Percentiles rank a stretch among this genome's conserved stretches.
Evolutionary conservation across 495 filamentous ascomycete genomes (phyloP).

Genomic region (Tuber calosporum): DNA sequence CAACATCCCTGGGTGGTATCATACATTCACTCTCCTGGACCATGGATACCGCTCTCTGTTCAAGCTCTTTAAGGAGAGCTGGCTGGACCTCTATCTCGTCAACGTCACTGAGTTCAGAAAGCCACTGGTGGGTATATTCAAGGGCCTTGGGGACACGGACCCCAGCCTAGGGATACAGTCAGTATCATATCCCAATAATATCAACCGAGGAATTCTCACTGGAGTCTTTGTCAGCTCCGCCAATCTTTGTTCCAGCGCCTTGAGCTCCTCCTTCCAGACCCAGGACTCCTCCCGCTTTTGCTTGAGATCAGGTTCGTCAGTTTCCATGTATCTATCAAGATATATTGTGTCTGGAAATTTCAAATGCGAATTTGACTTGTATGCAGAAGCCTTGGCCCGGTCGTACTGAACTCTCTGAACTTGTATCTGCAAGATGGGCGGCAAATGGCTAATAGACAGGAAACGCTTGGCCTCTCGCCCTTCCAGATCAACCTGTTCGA

Average conservation of each 20-base stretch:
- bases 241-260: conserved; percentile 49
- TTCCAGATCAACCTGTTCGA: conserved; percentile 62
- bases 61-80: conserved; percentile 21
- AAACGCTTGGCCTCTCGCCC: conserved; percentile 59
- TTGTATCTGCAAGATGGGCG: conserved; percentile 80
- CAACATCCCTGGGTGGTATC: neutral
- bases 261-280: conserved; percentile 63
- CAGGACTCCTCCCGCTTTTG: conserved; percentile 60
- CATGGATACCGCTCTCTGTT: conserved; percentile 24
- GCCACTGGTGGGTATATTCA: conserved; percentile 34
- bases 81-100: conserved; percentile 36
- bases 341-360: conserved; percentile 69
- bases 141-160: conserved; percentile 33
- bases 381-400: conserved; percentile 51
- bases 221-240: conserved; percentile 47
- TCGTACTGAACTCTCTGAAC: conserved; percentile 74
- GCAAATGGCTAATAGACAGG: conserved; percentile 65
- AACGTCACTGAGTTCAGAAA: conserved; percentile 26
- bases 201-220: conserved; percentile 41
- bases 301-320: conserved; percentile 52
- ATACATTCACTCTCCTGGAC: conserved; percentile 28
- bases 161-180: conserved; percentile 35
- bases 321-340: conserved; percentile 82
- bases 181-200: conserved; percentile 19
- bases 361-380: conserved; percentile 73